phyloP scores from a whole-genome alignment of 2,329 filamentous ascomycete species.

The Fusarium protoensiforme region DNA sequence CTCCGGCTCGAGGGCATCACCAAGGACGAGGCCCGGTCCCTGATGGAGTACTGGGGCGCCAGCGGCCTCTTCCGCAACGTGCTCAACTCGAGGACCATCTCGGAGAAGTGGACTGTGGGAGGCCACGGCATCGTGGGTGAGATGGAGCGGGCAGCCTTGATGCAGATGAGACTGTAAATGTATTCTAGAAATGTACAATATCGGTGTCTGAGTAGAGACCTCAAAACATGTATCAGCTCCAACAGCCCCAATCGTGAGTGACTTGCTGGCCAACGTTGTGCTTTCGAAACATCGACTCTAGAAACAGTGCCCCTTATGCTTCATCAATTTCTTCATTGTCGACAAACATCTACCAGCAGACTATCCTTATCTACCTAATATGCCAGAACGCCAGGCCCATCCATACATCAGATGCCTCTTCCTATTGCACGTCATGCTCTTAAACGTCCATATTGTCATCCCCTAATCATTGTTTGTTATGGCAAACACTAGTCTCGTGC shows the following conservation, averaged over 20 bases:
- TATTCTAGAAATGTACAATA: slow-evolving; percentile 46
- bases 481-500: slow-evolving; percentile 77
- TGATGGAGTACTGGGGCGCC: slow-evolving; percentile 94
- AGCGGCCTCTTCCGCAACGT: slow-evolving; percentile 81
- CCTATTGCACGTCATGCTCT: slow-evolving; percentile 30
- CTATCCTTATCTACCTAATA: slow-evolving; percentile 38
- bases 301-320: not conserved
- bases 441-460: slow-evolving; percentile 61
- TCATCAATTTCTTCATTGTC: slow-evolving; percentile 17
- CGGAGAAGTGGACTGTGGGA: slow-evolving; percentile 85
- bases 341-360: slow-evolving; percentile 24
- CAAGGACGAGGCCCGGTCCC: slow-evolving; percentile 77
- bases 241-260: not conserved
- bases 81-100: slow-evolving; percentile 77
- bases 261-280: not conserved
- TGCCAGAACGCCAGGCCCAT: slow-evolving; percentile 47
- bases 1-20: slow-evolving; percentile 74
- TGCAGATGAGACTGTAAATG: slow-evolving; percentile 59
- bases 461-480: slow-evolving; percentile 63
- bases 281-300: not conserved
- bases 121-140: slow-evolving; percentile 87
- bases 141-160: slow-evolving; percentile 75
- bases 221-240: slow-evolving; percentile 24
- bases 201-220: slow-evolving; percentile 34
- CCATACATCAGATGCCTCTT: slow-evolving; percentile 29